Percentiles rank a stretch among this genome's conserved stretches.
Evolutionary conservation across 805 yeast genomes (phyloP).

Genomic region (Teunomyces barrocoloradensis): DNA sequence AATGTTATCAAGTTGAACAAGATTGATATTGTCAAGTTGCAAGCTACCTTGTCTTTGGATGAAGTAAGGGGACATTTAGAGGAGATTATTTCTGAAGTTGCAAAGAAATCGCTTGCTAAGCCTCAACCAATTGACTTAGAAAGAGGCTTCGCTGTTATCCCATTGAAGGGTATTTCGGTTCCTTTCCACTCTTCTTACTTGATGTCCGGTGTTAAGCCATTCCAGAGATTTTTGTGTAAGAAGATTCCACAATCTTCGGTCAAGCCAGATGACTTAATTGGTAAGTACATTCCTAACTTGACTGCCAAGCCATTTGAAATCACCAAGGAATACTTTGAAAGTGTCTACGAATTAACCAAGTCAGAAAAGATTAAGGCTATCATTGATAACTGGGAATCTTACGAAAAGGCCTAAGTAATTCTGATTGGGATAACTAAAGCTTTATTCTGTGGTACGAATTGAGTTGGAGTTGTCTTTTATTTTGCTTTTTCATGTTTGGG

Average conservation of each 20-base stretch:
- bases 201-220: constrained; percentile 98
- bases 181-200: constrained; percentile 99
- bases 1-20: constrained; percentile 92
- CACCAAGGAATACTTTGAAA: constrained; percentile 95
- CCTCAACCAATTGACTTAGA: constrained; percentile 96
- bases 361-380: constrained; percentile 88
- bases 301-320: constrained; percentile 97
- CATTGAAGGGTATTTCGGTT: constrained; percentile 97
- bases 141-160: constrained; percentile 98
- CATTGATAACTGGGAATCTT: constrained; percentile 93
- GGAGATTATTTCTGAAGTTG: constrained; percentile 84
- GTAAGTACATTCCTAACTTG: constrained; percentile 97
- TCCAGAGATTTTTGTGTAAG: constrained; percentile 95
- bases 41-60: constrained; percentile 77
- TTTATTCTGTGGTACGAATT: constrained; percentile 7
- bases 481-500: constrained; percentile 3
- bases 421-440: not conserved
- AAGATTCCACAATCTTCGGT: constrained; percentile 94
- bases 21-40: constrained; percentile 86
- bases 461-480: not conserved
- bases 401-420: constrained; percentile 46
- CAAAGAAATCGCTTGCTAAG: constrained; percentile 78
- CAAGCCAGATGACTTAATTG: constrained; percentile 88
- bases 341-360: constrained; percentile 87
- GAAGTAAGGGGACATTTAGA: constrained; percentile 84